Evolutionary conservation across 1,139 yeast genomes (phyloP), one percentile per base, ranked within the genome.

Genomic region (Debaryomyces singareniensis): DNA sequence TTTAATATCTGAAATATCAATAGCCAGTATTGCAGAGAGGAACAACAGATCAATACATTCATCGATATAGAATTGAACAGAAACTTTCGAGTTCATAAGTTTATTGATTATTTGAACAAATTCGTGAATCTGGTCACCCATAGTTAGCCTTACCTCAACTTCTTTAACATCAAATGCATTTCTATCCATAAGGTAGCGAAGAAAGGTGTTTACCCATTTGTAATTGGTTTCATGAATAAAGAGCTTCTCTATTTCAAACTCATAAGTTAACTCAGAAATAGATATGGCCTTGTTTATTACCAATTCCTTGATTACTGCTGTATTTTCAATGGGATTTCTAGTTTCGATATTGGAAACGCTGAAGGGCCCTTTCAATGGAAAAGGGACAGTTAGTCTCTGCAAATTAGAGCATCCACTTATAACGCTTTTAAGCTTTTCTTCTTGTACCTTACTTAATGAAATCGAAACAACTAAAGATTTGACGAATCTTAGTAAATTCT

Each of bases 201-300:
- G 11, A 11, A 23, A 12, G 6, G 25, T 7, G 13, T 23, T 23
- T 7, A 23, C 12, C 25, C 25, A 23, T 11, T 23, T 23, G 25
- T 23, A 23, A 23, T 9, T 11, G 13, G 12, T 11, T 6, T 9
- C 11, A 7, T 11, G 7, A 6, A 23, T 23, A 12, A 7, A 7
- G 25, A 23, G 25, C 13, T 9, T 9, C 13, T 23, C 25, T 6
- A 23, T 23, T 9, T 11, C 11, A 9, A 23, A 6, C 12, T 23
- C 25, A 23, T 9, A 23, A 12, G 7, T 12, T 6, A 23, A 11
- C 11, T 23, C 25, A 23, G 7, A 7, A 11, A 9, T 7, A 7
- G 12, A 11, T 6, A 23, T 12, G 7, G 7, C 11, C 13, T 9
- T 9, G 11, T 23, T 11, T 9, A 23, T 23, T 6, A 11, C 11